Base-by-base conservation (phyloP, 768 basidiomycete genomes). In the Amanita exitialis region DNA sequence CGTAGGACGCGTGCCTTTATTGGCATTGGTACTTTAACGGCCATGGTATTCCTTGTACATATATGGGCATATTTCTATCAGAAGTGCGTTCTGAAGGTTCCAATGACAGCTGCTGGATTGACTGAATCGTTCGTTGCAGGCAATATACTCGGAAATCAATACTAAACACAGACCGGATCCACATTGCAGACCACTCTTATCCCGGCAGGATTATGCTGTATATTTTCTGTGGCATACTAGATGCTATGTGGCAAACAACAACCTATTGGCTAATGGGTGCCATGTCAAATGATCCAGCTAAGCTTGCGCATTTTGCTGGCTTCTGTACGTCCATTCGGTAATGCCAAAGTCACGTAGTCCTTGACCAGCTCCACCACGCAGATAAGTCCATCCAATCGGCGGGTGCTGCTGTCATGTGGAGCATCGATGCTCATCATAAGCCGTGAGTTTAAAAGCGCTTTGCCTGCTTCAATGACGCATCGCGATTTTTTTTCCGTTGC, bases 211-310 rank as follows among this genome's bases (percentile, higher is more conserved):
- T 82, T 5, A 74, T 74, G 66, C 64, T 90, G 4, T 89, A 82
- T 64, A 77, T 86, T 55, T 77, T 82, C 65, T 86, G 79, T 54
- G 85, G 87, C 23, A 60, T 90, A 9, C 72, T 89, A 53, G 90
- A 91, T 55, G 73, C 88, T 1, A 83, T 87, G 78, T 91, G 88
- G 86, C 90, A 91, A 62, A 89, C 85, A 1, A 79, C 80, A 0
- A 79, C 82, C 4, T 88, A 89, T 62, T 88, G 86, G 85, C 69
- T 86, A 57, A 83, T 88, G 77, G 88, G 88, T 36, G 83, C 85
- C 10, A 86, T 92, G 82, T 86, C 85, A 18, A 90, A 90, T 57
- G 81, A 90, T 62, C 79, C 85, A 6, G 77, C 74, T 1, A 88
- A 87, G 61, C 77, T 91, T 18, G 88, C 88, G 0, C 76, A 88